Evolutionary conservation across 2,329 filamentous ascomycete species (phyloP).

Genomic region (Penicillium sp.): DNA sequence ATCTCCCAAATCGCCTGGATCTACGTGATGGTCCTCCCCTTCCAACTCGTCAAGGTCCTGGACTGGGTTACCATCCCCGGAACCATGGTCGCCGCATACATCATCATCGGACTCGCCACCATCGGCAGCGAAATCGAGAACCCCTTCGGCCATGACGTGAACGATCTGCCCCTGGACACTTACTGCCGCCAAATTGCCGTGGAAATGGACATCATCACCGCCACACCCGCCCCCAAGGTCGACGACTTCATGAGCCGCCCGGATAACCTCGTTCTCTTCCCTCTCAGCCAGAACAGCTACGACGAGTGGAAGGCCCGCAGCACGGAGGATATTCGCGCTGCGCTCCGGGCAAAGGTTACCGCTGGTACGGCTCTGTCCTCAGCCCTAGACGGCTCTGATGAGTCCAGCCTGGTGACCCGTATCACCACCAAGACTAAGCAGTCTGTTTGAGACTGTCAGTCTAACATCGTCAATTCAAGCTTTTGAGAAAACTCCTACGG

Average conservation of each 20-base stretch:
- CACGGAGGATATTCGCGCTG: constrained; percentile 54
- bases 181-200: constrained; percentile 77
- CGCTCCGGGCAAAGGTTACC: constrained; percentile 47
- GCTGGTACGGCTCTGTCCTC: constrained; percentile 6
- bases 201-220: constrained; percentile 76
- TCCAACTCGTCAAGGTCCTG: constrained; percentile 72
- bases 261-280: constrained; percentile 47
- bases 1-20: constrained; percentile 87
- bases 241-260: constrained; percentile 54
- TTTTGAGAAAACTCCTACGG: no score
- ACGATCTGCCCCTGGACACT: constrained; percentile 76
- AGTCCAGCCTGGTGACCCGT: constrained; percentile 32
- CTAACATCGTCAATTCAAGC: no score
- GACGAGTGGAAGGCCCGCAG: constrained; percentile 57
- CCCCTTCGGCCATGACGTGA: constrained; percentile 82
- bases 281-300: constrained; percentile 53
- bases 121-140: constrained; percentile 86
- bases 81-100: constrained; percentile 74
- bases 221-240: constrained; percentile 58
- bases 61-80: constrained; percentile 79
- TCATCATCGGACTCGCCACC: constrained; percentile 76
- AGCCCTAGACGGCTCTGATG: constrained; percentile 27
- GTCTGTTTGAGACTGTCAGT: constrained; percentile 24
- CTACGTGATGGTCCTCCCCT: constrained; percentile 80
- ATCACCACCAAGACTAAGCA: constrained; percentile 29